Evolutionary conservation across 2,329 filamentous ascomycete genomes (phyloP).

Genomic region (Arthrobotrys musiformis): DNA sequence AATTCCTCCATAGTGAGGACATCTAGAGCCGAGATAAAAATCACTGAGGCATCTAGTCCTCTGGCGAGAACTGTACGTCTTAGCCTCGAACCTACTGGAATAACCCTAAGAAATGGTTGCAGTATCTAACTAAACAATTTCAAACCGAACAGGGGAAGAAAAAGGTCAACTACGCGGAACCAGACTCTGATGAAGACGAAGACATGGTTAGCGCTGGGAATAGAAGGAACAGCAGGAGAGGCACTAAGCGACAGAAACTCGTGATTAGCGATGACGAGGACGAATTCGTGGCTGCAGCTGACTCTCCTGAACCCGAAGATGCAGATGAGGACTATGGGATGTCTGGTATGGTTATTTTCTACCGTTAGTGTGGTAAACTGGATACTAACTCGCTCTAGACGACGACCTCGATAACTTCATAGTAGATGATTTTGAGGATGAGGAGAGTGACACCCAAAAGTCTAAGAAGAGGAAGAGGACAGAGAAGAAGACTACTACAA

Average conservation of each 20-base stretch:
- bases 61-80: conserved; percentile 31
- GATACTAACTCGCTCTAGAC: conserved; percentile 58
- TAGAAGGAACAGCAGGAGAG: conserved; percentile 68
- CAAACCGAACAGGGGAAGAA: conserved; percentile 68
- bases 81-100: neutral
- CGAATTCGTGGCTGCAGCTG: conserved; percentile 71
- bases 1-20: conserved; percentile 42
- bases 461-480: conserved; percentile 77
- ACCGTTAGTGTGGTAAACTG: conserved; percentile 34
- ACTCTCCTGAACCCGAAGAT: conserved; percentile 72
- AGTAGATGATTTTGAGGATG: conserved; percentile 85
- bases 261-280: conserved; percentile 76
- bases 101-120: neutral
- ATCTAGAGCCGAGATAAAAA: conserved; percentile 29
- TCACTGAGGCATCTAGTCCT: conserved; percentile 47
- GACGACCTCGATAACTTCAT: conserved; percentile 87
- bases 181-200: conserved; percentile 81
- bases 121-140: neutral
- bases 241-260: conserved; percentile 68
- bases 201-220: conserved; percentile 63
- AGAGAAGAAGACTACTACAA: conserved; percentile 68
- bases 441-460: conserved; percentile 65
- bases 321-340: conserved; percentile 63
- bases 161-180: conserved; percentile 83
- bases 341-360: conserved; percentile 18